Percentiles rank a stretch among this genome's conserved stretches.
Conservation (phyloP, 2,329 filamentous ascomycete species). For the Sphaerulina vaccinii region DNA sequence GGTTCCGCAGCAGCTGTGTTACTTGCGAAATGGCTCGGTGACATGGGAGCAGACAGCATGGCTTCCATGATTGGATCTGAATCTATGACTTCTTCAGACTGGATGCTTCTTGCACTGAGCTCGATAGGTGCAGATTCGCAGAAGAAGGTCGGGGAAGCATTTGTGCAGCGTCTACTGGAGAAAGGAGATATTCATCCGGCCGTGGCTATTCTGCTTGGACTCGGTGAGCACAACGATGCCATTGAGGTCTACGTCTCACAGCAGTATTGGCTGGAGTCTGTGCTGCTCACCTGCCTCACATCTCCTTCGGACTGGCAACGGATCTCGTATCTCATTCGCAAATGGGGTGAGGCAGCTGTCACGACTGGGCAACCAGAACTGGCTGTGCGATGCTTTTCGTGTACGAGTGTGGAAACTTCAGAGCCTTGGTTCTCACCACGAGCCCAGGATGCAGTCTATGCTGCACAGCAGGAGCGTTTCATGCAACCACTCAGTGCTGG, state of each 20-base stretch:
- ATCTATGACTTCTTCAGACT: slow-evolving; percentile 89
- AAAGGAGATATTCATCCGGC: slow-evolving; percentile 89
- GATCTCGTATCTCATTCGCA: slow-evolving; percentile 80
- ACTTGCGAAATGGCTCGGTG: slow-evolving; percentile 88
- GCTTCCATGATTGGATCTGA: slow-evolving; percentile 70
- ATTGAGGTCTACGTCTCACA: slow-evolving; percentile 95
- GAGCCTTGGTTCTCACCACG: slow-evolving; percentile 88
- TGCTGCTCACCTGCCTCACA: slow-evolving; percentile 80
- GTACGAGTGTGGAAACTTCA: slow-evolving; percentile 78
- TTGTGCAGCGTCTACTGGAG: slow-evolving; percentile 85
- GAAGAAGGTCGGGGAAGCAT: slow-evolving; percentile 85
- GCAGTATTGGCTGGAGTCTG: slow-evolving; percentile 86
- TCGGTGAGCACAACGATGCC: slow-evolving; percentile 90
- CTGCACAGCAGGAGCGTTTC: slow-evolving; percentile 52
- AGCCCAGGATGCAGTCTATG: slow-evolving; percentile 59
- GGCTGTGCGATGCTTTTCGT: slow-evolving; percentile 90
- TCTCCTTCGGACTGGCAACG: slow-evolving; percentile 88
- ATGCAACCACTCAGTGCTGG: slow-evolving; percentile 47
- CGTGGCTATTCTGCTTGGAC: slow-evolving; percentile 85
- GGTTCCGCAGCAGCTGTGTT: slow-evolving; percentile 78
- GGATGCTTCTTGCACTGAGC: slow-evolving; percentile 92
- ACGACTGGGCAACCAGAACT: slow-evolving; percentile 84
- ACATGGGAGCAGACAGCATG: slow-evolving; percentile 79
- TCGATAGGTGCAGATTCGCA: slow-evolving; percentile 76
- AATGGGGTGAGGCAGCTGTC: slow-evolving; percentile 93